These are phyloP conservation scores for Aspergillus ustus DNA, from an alignment of 2,329 filamentous ascomycete species.

Conservation along the genomic window DNA sequence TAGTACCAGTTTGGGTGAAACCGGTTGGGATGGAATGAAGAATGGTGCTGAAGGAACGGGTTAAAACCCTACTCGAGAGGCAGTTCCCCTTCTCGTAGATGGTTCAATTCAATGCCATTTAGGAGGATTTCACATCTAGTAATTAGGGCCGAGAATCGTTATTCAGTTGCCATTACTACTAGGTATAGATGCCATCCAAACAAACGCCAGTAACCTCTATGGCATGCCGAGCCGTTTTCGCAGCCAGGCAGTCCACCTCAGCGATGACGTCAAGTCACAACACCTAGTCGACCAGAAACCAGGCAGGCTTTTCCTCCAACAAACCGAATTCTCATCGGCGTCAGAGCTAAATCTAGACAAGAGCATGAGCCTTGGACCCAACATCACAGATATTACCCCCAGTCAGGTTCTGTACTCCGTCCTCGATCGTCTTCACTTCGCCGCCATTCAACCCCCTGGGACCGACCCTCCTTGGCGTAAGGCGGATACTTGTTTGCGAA, in stretches of 20 bases:
- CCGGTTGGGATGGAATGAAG: too few relatives aligned
- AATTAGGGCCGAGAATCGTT: too few relatives aligned
- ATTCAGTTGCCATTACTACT: not conserved
- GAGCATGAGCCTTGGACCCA: not conserved
- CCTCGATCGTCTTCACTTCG: not conserved
- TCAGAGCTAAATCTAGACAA: too few relatives aligned
- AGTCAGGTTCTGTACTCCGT: not conserved
- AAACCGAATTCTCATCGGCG: too few relatives aligned
- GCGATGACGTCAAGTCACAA: not conserved
- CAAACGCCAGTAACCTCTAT: not conserved
- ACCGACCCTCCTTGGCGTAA: slow-evolving; percentile 43
- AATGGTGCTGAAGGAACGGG: too few relatives aligned
- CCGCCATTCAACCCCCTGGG: slow-evolving; percentile 38
- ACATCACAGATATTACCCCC: not conserved
- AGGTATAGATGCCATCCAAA: not conserved
- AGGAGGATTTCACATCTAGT: too few relatives aligned
- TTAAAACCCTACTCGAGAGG: too few relatives aligned
- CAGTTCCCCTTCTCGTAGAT: too few relatives aligned
- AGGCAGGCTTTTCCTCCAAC: too few relatives aligned
- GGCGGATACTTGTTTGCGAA: slow-evolving; percentile 51
- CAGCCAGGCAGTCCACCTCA: not conserved
- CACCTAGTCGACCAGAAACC: slow-evolving; percentile 1
- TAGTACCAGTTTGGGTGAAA: too few relatives aligned
- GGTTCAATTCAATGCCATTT: too few relatives aligned
- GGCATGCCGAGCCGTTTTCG: not conserved